phyloP scores from a whole-genome alignment of 2,329 filamentous ascomycete genomes.

The Herpotrichia juniperi region DNA sequence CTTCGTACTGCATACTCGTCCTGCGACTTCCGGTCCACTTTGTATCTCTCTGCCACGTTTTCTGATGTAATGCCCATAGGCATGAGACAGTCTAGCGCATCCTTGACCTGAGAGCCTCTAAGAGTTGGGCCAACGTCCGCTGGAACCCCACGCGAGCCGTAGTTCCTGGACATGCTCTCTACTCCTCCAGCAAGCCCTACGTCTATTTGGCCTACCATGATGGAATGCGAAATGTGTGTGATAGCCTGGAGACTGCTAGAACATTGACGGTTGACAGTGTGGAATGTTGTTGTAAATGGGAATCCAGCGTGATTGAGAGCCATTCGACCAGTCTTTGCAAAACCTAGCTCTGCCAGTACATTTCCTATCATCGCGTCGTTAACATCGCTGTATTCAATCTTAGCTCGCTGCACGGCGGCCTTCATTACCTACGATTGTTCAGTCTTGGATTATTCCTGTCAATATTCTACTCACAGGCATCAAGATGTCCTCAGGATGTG shows the following conservation, averaged over 20 bases:
- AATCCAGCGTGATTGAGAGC: slow-evolving; percentile 89
- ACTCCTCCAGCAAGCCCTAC: slow-evolving; percentile 86
- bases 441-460: slow-evolving; percentile 68
- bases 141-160: slow-evolving; percentile 74
- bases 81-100: slow-evolving; percentile 83
- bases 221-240: slow-evolving; percentile 90
- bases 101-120: slow-evolving; percentile 73
- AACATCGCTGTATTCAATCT: slow-evolving; percentile 29
- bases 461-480: slow-evolving; percentile 55
- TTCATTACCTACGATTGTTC: slow-evolving; percentile 77
- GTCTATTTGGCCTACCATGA: slow-evolving; percentile 79
- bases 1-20: slow-evolving; percentile 87
- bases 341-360: slow-evolving; percentile 80
- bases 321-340: slow-evolving; percentile 87
- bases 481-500: slow-evolving; percentile 82
- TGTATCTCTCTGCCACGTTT: slow-evolving; percentile 90
- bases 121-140: slow-evolving; percentile 76
- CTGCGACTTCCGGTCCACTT: slow-evolving; percentile 77
- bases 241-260: slow-evolving; percentile 94
- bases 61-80: slow-evolving; percentile 99
- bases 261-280: slow-evolving; percentile 91
- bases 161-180: slow-evolving; percentile 90
- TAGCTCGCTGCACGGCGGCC: slow-evolving; percentile 41
- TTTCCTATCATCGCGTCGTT: slow-evolving; percentile 62
- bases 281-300: slow-evolving; percentile 83